These are phyloP conservation scores for Ophioceras dolichostomum DNA, from an alignment of 2,329 filamentous ascomycete species.

Conservation along the genomic window DNA sequence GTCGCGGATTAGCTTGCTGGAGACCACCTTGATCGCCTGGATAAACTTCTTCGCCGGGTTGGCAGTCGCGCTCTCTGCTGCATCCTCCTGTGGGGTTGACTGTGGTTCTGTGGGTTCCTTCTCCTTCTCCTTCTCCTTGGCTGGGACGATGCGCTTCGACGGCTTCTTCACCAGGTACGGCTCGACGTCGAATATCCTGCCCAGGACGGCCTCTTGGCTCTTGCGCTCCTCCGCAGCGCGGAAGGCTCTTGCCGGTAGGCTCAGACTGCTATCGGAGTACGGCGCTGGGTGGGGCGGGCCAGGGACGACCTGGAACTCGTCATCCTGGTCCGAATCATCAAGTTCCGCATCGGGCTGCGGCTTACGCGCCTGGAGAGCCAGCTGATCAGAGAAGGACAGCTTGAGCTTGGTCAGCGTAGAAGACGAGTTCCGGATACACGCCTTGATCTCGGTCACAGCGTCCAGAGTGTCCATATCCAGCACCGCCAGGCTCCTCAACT, in stretches of 20 bases:
- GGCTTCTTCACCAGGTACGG: conserved; percentile 22
- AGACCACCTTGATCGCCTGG: conserved; percentile 24
- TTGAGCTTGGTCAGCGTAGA: conserved; percentile 40
- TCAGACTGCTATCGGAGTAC: conserved; percentile 20
- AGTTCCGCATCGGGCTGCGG: conserved; percentile 23
- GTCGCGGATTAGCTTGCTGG: conserved; percentile 27
- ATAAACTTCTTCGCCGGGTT: conserved; percentile 21
- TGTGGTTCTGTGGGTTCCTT: conserved; percentile 18
- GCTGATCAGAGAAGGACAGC: conserved; percentile 43
- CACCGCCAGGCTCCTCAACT: conserved; percentile 38
- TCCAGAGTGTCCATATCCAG: conserved; percentile 50
- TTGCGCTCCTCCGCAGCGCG: conserved; percentile 41
- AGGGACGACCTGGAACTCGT: conserved; percentile 37
- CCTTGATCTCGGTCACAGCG: conserved; percentile 39
- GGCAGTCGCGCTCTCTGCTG: conserved; percentile 1
- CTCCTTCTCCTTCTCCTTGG: conserved; percentile 10
- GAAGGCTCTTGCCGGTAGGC: conserved; percentile 29
- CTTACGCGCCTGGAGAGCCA: conserved; percentile 35
- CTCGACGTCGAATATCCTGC: conserved; percentile 39
- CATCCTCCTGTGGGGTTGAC: conserved; percentile 21
- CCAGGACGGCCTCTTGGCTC: conserved; percentile 39
- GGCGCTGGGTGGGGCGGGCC: conserved; percentile 7
- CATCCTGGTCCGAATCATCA: conserved; percentile 35
- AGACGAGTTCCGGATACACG: conserved; percentile 41
- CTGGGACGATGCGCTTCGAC: conserved; percentile 12